A percentile compares a stretch with the other conserved stretches of the same genome.
Conservation (phyloP, 306 rosid genomes). For the Abrus pulchellus region DNA sequence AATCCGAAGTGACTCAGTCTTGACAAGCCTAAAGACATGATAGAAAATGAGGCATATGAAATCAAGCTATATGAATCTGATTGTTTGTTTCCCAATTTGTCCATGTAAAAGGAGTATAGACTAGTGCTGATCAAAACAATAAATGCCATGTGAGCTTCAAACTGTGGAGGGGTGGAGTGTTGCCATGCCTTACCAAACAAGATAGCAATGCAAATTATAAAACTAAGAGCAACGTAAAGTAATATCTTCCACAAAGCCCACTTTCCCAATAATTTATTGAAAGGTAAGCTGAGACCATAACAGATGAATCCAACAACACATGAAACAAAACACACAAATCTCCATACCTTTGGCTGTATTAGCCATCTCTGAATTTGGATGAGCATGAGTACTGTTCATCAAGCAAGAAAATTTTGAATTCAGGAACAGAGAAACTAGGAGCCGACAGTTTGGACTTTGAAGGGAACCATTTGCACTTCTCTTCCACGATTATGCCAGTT, state of each 20-base stretch:
- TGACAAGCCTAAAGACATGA: conserved; percentile 17
- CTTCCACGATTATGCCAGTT: no score
- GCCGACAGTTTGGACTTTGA: background rate
- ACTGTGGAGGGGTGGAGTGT: background rate
- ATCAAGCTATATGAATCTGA: conserved; percentile 1
- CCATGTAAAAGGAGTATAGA: conserved; percentile 3
- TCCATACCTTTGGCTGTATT: conserved; percentile 8
- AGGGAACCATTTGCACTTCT: no score
- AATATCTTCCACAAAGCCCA: conserved; percentile 25
- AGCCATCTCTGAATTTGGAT: background rate
- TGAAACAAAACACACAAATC: background rate
- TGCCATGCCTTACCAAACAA: background rate
- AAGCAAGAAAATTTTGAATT: background rate
- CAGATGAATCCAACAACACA: conserved; percentile 20
- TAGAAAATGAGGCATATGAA: conserved; percentile 8
- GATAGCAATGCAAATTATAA: background rate
- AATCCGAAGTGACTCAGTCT: background rate
- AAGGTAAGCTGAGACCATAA: conserved; percentile 34
- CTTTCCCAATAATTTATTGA: conserved; percentile 25
- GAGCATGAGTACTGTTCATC: background rate
- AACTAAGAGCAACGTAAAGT: background rate
- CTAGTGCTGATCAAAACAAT: background rate
- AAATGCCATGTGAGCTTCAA: conserved; percentile 22
- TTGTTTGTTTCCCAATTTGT: background rate
- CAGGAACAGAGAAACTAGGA: background rate